Percentiles rank a stretch among this genome's conserved stretches.
Evolutionary conservation across 139 green algal species (phyloP).

Genomic region (Auxenochlorella pyrenoidosa): DNA sequence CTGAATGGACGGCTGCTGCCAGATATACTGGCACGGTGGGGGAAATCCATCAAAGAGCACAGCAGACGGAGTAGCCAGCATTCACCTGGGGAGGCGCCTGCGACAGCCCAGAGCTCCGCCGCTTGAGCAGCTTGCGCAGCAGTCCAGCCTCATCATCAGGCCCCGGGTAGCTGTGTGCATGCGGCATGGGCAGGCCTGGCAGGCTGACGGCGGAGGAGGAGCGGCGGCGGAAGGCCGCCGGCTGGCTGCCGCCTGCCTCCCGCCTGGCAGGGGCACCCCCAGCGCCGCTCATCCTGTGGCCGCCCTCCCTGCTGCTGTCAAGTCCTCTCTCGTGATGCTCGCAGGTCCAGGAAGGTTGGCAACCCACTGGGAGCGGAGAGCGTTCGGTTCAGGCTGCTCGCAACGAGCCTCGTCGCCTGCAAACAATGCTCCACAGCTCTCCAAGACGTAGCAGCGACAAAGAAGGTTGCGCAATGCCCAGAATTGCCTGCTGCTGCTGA

Average conservation of each 20-base stretch:
- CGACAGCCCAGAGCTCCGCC: neutral
- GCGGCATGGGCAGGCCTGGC: neutral
- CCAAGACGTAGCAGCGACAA: neutral
- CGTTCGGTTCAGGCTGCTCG: too few species aligned
- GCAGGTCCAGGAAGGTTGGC: too few species aligned
- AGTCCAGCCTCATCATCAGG: constrained; percentile 8
- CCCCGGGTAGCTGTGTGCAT: neutral
- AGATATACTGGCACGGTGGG: too few species aligned
- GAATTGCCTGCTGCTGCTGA: too few species aligned
- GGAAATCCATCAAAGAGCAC: too few species aligned
- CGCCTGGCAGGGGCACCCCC: neutral
- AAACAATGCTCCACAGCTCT: too few species aligned
- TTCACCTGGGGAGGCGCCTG: neutral
- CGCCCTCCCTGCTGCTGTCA: neutral
- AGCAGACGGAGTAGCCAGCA: too few species aligned
- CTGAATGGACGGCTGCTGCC: too few species aligned
- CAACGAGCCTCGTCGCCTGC: too few species aligned
- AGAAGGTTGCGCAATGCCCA: too few species aligned
- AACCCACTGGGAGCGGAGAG: too few species aligned
- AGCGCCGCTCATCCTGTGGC: neutral
- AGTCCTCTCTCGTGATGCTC: neutral
- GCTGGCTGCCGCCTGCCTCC: too few species aligned
- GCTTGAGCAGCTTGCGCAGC: constrained; percentile 31
- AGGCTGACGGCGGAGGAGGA: neutral
- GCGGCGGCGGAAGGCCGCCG: neutral